Base-by-base conservation (phyloP, 345 rosid genomes). In the Atalantia buxifolia region DNA sequence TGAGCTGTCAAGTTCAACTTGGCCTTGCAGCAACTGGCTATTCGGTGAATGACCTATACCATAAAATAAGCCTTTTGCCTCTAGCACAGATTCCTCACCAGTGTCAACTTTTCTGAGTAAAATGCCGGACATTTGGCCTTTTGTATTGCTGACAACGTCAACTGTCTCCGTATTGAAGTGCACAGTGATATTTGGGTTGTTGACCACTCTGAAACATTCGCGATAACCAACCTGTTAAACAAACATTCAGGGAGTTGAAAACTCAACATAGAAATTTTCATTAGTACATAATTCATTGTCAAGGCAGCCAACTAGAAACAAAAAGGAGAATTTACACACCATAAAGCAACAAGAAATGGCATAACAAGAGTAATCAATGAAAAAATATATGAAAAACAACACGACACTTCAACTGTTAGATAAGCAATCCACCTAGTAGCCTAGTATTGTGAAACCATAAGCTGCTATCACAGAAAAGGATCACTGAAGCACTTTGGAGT, bases 201-300 rank as follows among this genome's bases (percentile, higher is more conserved):
- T 93, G 93, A 86, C 75, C 93, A 95, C 99, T 95, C 98, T 95
- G 99, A 89, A 95, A 93, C 98, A 95, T 95, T 91, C 94, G 98
- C 83, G 97, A 93, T 95, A 93, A 95, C 91, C 89, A 95, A 93
- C 99, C 97, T 95, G 98, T 95, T 93, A 93, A 92, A 89, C 85
- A 95, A 93, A 95, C 93, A 95, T 92, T 85, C 92, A 95, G 95
- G 98, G 89, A 88, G 98, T 95, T 95, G 99, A 93, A 91, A 95
- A 89, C 97, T 92, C 91, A 86, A 93, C 90, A 83, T 77, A 89
- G 83, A 83, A 87, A 76, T 81, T 89, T 75, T 85, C 90, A 89
- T 92, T 88, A 92, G 97, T 93, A 77, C 76, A 82, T 81, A 87
- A 86, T 76, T 87, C 83, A 73, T 74, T 78, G 48, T 81, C 55